Evolutionary conservation across 768 basidiomycete genomes (phyloP).

Genomic region (Clathrus columnatus): DNA sequence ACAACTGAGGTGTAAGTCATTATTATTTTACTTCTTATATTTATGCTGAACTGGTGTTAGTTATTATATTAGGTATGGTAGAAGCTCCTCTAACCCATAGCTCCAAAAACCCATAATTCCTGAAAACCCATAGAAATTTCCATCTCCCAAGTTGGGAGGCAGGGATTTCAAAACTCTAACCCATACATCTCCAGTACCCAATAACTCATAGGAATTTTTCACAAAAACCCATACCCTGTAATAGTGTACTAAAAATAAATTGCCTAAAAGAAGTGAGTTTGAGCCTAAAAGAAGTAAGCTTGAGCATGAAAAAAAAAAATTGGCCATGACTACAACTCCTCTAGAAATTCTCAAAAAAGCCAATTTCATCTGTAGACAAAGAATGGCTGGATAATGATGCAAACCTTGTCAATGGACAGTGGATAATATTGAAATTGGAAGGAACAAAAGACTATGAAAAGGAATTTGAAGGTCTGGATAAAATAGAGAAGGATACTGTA

Average conservation of each 20-base stretch:
- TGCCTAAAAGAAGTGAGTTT: background rate
- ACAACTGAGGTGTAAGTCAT: no score
- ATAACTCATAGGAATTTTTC: background rate
- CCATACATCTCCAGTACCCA: background rate
- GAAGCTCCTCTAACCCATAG: no score
- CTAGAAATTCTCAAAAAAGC: background rate
- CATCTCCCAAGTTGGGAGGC: background rate
- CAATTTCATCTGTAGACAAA: conserved; percentile 15
- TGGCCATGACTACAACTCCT: background rate
- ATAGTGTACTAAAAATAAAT: background rate
- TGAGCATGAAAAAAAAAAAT: background rate
- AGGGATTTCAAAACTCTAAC: background rate
- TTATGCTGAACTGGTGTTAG: no score
- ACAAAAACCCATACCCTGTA: background rate
- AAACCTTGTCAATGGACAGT: conserved; percentile 20
- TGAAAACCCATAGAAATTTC: background rate
- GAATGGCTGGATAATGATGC: conserved; percentile 18
- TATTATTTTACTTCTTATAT: no score
- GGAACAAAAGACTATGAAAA: conserved; percentile 17
- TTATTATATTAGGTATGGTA: no score
- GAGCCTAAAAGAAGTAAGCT: background rate
- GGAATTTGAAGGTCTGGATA: background rate
- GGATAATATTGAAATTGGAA: conserved; percentile 16
- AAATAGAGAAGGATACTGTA: background rate
- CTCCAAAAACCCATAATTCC: background rate